phyloP scores from a whole-genome alignment of 2,329 filamentous ascomycete species.

The Aureobasidium sp. region DNA sequence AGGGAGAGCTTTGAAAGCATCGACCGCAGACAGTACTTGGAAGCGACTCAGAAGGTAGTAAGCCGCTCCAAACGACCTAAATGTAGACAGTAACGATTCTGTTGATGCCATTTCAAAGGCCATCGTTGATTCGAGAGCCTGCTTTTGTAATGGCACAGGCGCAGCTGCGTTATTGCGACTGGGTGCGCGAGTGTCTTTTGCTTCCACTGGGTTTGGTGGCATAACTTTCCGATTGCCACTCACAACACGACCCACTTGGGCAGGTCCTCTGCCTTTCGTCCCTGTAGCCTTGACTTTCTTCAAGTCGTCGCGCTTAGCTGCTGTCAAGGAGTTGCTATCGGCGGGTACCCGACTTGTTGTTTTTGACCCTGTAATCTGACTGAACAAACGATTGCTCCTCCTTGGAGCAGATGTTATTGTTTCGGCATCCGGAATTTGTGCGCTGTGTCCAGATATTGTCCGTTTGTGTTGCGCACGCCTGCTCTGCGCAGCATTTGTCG shows the following conservation, averaged over 20 bases:
- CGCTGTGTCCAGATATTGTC: slow-evolving; percentile 76
- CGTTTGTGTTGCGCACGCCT: slow-evolving; percentile 56
- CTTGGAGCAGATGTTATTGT: slow-evolving; percentile 38
- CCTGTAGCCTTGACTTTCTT: slow-evolving; percentile 76
- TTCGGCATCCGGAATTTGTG: slow-evolving; percentile 27
- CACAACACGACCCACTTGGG: slow-evolving; percentile 76
- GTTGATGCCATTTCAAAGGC: slow-evolving; percentile 60
- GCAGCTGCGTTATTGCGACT: slow-evolving; percentile 45
- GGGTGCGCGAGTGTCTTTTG: slow-evolving; percentile 55
- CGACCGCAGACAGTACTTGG: slow-evolving; percentile 68
- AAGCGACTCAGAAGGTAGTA: slow-evolving; percentile 75
- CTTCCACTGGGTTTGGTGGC: slow-evolving; percentile 50
- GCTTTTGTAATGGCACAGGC: slow-evolving; percentile 25
- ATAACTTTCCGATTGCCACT: slow-evolving; percentile 74
- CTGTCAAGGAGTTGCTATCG: background rate
- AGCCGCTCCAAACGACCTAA: slow-evolving; percentile 73
- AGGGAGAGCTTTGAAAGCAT: slow-evolving; percentile 64
- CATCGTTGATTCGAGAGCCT: slow-evolving; percentile 15
- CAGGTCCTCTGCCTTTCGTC: slow-evolving; percentile 59
- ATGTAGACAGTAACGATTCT: slow-evolving; percentile 68
- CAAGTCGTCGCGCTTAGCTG: slow-evolving; percentile 46
- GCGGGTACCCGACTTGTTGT: slow-evolving; percentile 47
- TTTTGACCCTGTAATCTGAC: slow-evolving; percentile 49
- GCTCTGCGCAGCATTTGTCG: slow-evolving; percentile 11
- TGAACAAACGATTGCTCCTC: slow-evolving; percentile 46